Base-by-base conservation (phyloP, 2,329 filamentous ascomycete genomes). In the Epichloe aotearoae region DNA sequence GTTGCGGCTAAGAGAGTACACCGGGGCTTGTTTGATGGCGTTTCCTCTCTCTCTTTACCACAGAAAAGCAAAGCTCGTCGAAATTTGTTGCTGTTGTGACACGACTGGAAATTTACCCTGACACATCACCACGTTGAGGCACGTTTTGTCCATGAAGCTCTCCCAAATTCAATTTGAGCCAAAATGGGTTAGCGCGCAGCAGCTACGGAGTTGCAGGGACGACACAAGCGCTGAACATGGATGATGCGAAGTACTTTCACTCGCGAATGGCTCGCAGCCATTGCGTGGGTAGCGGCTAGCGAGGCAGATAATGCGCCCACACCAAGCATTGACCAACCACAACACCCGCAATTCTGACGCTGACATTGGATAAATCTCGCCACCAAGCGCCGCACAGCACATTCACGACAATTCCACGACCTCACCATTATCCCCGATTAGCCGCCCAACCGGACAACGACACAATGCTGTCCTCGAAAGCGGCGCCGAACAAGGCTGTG, bases 391-490 rank as follows among this genome's bases (percentile, higher is more conserved):
- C 66, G 61, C 65, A 67, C 59, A 62, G 57, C 57, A 53, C 54
- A 51, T 58, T 55, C 57, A 57, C 55, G 57, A 59, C 58, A 50
- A 47, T n/a, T 30, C 56, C 54, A 54, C 58, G 57, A 60, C 56
- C 47, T 52, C 61, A 57, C 62, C 54, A 57, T 50, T 10, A 42
- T 36, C 33, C n/a, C 5, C 40, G 40, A 53, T 36, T 30, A 47
- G 52, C 46, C 60, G 54, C 59, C 58, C 33, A 46, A 62, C 56
- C 56, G 59, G 60, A 62, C 60, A 53, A 59, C 57, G 58, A 61
- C 61, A 66, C 60, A 59, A 72, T 73, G 70, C 66, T 74, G 64
- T 68, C 72, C 57, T 66, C 68, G 59, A 67, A 66, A 68, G 62
- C 68, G 61, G 65, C 67, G 59, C 64, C 67, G 48, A 64, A 58